Conservation (phyloP, 805 yeast genomes). For the Candida sithepensis region DNA sequence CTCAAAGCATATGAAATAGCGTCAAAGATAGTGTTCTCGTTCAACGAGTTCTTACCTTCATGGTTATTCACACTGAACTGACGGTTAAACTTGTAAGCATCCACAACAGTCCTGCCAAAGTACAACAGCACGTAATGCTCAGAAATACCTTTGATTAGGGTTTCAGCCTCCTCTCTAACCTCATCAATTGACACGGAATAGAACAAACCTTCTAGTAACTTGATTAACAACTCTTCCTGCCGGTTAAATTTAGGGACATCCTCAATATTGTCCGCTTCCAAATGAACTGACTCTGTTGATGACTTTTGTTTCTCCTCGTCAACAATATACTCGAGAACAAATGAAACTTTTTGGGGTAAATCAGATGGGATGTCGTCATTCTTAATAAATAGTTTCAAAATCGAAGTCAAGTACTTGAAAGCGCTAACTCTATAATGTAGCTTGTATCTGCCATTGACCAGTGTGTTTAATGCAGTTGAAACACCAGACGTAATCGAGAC, state of each 20-base stretch:
- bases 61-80: constrained; percentile 72
- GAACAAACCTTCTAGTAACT: constrained; percentile 67
- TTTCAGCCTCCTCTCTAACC: constrained; percentile 61
- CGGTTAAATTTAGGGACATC: constrained; percentile 49
- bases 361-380: constrained; percentile 45
- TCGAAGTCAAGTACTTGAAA: constrained; percentile 62
- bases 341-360: constrained; percentile 41
- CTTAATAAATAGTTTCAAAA: constrained; percentile 66
- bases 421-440: constrained; percentile 74
- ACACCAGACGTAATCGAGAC: constrained; percentile 83
- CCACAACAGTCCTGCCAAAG: constrained; percentile 67
- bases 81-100: constrained; percentile 62
- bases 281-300: constrained; percentile 16
- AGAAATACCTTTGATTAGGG: constrained; percentile 60
- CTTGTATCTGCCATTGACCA: constrained; percentile 64
- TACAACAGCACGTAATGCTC: constrained; percentile 79
- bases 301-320: constrained; percentile 24
- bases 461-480: constrained; percentile 67
- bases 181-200: constrained; percentile 75
- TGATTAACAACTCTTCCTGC: constrained; percentile 63
- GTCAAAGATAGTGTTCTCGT: constrained; percentile 65
- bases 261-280: constrained; percentile 39
- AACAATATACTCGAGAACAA: constrained; percentile 45
- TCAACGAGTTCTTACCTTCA: constrained; percentile 70
- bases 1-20: constrained; percentile 80